phyloP scores from a whole-genome alignment of 140 eudicot species.

The Eryngium alpinum region DNA sequence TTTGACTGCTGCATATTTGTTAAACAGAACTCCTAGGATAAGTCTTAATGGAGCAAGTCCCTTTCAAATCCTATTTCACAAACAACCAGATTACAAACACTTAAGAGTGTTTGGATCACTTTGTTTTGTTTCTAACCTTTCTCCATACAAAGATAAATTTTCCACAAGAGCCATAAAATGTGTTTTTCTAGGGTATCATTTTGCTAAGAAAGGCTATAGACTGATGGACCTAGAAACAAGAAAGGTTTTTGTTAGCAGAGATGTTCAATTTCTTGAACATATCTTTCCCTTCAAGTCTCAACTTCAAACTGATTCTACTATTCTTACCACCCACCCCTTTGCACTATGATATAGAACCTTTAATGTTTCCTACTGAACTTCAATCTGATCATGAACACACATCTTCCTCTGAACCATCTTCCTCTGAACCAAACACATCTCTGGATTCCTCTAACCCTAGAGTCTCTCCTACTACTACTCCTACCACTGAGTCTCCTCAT shows the following conservation, averaged over 20 bases:
- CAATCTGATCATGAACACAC: too few species aligned
- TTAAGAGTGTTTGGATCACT: not conserved
- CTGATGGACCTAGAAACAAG: not conserved
- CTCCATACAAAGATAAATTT: conserved; percentile 8
- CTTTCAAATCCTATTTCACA: too few species aligned
- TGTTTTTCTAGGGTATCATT: conserved; percentile 15
- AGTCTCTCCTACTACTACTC: too few species aligned
- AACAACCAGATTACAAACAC: not conserved
- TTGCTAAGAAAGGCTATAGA: conserved; percentile 13
- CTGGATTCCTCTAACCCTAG: too few species aligned
- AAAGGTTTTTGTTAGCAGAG: not conserved
- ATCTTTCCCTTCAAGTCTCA: conserved; percentile 21
- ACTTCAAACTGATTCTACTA: not conserved
- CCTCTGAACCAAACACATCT: too few species aligned
- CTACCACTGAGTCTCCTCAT: too few species aligned
- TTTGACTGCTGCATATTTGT: too few species aligned
- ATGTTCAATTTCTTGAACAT: conserved; percentile 12
- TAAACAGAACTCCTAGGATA: not conserved
- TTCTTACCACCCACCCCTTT: too few species aligned
- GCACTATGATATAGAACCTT: too few species aligned
- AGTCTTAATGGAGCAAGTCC: too few species aligned
- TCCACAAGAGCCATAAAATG: not conserved
- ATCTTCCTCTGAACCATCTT: too few species aligned
- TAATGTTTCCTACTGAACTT: too few species aligned
- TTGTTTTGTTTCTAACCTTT: not conserved